Conservation (phyloP, 192 early-diverging fungal species). For the Coemansia guatemalensis region DNA sequence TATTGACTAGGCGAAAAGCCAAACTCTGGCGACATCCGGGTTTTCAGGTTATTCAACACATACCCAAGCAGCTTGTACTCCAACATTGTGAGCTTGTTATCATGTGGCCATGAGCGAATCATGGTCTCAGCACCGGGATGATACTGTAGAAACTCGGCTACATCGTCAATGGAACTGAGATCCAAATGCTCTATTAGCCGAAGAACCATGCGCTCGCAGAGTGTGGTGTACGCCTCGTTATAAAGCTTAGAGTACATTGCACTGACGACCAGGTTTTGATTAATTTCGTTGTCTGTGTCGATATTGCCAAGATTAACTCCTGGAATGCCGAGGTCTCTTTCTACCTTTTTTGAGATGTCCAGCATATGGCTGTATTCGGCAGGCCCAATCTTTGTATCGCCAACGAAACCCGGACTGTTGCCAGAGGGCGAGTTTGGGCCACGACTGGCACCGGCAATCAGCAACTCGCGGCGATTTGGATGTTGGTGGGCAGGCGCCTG, state of each 20-base stretch:
- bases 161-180: slow-evolving; percentile 13
- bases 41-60: slow-evolving; percentile 23
- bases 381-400: slow-evolving; percentile 25
- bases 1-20: no score
- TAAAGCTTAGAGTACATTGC: slow-evolving; percentile 52
- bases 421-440: not conserved
- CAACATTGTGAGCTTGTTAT: slow-evolving; percentile 29
- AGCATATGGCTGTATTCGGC: slow-evolving; percentile 35
- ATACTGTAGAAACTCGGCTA: slow-evolving; percentile 21
- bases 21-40: not conserved
- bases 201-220: slow-evolving; percentile 43
- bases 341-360: slow-evolving; percentile 28
- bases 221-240: slow-evolving; percentile 35
- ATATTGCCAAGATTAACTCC: slow-evolving; percentile 19
- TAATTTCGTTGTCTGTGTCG: slow-evolving; percentile 21
- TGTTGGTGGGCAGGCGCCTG: no score
- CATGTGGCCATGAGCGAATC: slow-evolving; percentile 12
- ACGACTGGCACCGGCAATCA: not conserved
- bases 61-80: slow-evolving; percentile 38
- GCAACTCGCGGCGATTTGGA: no score
- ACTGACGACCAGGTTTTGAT: slow-evolving; percentile 43
- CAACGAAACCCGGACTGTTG: not conserved
- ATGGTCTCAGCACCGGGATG: slow-evolving; percentile 2
- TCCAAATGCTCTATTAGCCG: slow-evolving; percentile 18
- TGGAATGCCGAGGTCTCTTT: slow-evolving; percentile 42